A percentile compares a stretch with the other conserved stretches of the same genome.
These are phyloP conservation scores for Ogataea methylovora DNA, from an alignment of 805 yeast species.

Conservation along the genomic window DNA sequence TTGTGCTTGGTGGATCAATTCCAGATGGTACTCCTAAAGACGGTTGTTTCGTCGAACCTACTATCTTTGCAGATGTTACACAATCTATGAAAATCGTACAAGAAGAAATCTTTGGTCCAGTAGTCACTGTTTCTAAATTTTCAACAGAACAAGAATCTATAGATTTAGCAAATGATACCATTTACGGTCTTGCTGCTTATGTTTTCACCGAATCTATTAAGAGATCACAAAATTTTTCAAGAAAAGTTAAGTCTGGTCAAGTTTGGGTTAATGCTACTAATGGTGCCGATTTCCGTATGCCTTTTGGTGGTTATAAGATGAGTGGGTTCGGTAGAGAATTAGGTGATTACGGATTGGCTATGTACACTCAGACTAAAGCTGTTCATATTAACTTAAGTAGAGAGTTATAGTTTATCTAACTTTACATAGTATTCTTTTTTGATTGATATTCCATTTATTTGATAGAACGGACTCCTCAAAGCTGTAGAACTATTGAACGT, in stretches of 20 bases:
- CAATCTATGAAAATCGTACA: conserved; percentile 62
- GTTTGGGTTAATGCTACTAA: conserved; percentile 90
- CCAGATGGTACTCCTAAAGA: conserved; percentile 31
- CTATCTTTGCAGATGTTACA: conserved; percentile 63
- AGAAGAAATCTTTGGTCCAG: conserved; percentile 90
- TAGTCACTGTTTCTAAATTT: conserved; percentile 78
- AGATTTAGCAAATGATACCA: conserved; percentile 65
- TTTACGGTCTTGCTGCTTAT: conserved; percentile 87
- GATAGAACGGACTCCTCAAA: too few relatives aligned
- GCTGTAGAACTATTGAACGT: too few relatives aligned
- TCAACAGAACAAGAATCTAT: conserved; percentile 77
- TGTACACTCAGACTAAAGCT: conserved; percentile 81
- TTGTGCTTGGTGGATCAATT: conserved; percentile 57
- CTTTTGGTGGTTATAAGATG: conserved; percentile 89
- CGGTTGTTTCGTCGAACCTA: conserved; percentile 67
- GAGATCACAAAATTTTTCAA: conserved; percentile 68
- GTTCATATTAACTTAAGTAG: conserved; percentile 46
- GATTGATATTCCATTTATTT: too few relatives aligned
- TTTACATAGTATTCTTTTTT: too few relatives aligned
- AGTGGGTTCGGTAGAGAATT: conserved; percentile 93
- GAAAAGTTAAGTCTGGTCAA: conserved; percentile 53
- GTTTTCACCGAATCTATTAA: conserved; percentile 70
- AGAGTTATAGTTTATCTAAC: conserved; percentile 8
- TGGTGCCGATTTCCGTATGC: conserved; percentile 80
- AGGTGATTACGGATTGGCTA: conserved; percentile 80